Base-by-base conservation (phyloP, 306 rosid genomes). In the Malus domestica region DNA sequence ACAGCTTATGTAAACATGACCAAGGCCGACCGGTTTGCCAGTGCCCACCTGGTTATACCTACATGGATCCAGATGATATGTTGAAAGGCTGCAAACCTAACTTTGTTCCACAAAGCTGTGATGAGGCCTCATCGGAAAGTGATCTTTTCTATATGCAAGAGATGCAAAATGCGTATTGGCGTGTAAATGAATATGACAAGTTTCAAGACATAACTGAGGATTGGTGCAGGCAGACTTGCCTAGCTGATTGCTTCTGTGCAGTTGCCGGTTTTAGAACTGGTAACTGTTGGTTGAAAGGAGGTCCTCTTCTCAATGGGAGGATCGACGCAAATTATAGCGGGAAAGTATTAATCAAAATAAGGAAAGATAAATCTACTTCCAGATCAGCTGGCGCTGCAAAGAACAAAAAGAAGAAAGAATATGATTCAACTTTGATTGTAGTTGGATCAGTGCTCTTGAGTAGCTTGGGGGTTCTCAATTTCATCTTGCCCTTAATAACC, bases 21-120 rank as follows among this genome's bases (percentile, higher is more conserved):
- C 18, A 22, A 12, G 60, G 54, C 19, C 76, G 75, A 32, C 80
- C 77, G 11, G 45, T 1, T 10, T 83, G 82, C 68, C 10, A 0
- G 1, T 83, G 74, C 54, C 84, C 84, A 14, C 0, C 3, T 0
- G 51, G 49, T 4, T 76, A 76, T 49, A 70, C 2, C 62, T 42
- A 67, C 5, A 10, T 81, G 3, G 77, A 81, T 79, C 68, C 81
- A 33, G 12, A 68, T 18, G 85, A 85, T 71, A 19, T 3, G 59
- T 25, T 55, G 45, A 16, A 58, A 32, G 80, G 85, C 25, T 81
- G 88, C 70, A 85, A 76, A 72, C 79, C 23, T 10, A 22, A 2
- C 46, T 81, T 81, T 68, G 16, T 62, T 16, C n/a, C 85, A 19
- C 88, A 85, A 61, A 85, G 83, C 12, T 85, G 88, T 35, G 83